Evolutionary conservation across 257 asterid species (phyloP), one percentile per base, ranked within the genome.

Genomic region (Buddleja alternifolia): DNA sequence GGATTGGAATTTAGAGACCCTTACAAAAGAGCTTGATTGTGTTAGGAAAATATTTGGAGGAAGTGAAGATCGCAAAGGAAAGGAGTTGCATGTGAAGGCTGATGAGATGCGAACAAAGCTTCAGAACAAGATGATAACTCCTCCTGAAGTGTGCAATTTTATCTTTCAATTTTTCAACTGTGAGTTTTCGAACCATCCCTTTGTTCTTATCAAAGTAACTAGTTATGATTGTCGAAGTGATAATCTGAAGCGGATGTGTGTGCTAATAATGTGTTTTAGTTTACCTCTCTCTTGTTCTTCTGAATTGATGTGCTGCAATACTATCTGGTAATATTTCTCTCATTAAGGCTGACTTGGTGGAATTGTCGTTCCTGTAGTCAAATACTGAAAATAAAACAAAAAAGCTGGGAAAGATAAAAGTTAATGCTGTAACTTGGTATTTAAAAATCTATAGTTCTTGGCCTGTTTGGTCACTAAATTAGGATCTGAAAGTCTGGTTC

Each of bases 41-140:
- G 97, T 87, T 20, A 80, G 73, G 60, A 86, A 81, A 60, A 63
- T 83, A 56, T 89, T 94, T 57, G 46, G 73, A 60, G 93, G 82
- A 54, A 94, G 99, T 72, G 89, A 87, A 82, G 99, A 93, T 77
- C 76, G 81, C 17, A 89, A 81, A 77, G 96, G 96, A 25, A 89
- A 82, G 86, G 91, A 84, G 69, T 67, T 93, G 75, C 85, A 87
- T 76, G 24, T 75, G 51, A 86, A 81, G 80, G 94, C 99, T 9
- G 82, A 66, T 63, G 96, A 88, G 73, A 73, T 90, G 89, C 70
- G 81, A 8, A 50, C 70, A 63, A 88, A 80, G 83, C 81, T 93
- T 41, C 81, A 75, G 71, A 84, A 77, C 74, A 87, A 83, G 78
- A 77, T 75, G 53, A 73, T 85, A 58, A 79, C 89, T 71, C 90